Evolutionary conservation across 306 rosid genomes (phyloP), one percentile per base, ranked within the genome.

Genomic region (Cucurbita ficifolia): DNA sequence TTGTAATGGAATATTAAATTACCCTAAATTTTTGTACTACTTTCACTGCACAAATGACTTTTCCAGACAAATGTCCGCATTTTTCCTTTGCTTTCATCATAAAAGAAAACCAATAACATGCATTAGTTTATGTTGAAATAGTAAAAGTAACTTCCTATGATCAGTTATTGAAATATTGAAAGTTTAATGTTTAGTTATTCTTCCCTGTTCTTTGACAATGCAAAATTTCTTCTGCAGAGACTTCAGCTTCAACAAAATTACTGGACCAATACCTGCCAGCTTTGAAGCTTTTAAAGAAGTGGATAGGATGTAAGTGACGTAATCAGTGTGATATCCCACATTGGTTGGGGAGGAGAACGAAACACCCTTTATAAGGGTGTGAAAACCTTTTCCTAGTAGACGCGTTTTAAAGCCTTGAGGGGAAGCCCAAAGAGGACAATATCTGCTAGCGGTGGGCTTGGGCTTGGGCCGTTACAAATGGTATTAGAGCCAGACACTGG

Each of bases 181-280:
- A 16, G 18, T 51, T 51, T 53, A 8, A 53, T 53, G 4, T 53
- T 68, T 68, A 7, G 12, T 21, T 22, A 22, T 68, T 21, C 18
- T 19, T 65, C 12, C 22, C 21, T 68, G 17, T 68, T 68, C 40
- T 46, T 43, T 68, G 73, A 68, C 73, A 13, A 24, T 21, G 22
- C 39, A 12, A 19, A 11, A 68, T 68, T 22, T 68, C 6, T 68
- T 65, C 72, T 79, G 74, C 93, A 92, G 96, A 82, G 98, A 92
- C 77, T 88, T 92, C 72, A 87, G 98, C 83, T 88, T 83, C 70
- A 92, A 92, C 84, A 82, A 84, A 49, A 70, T 90, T 75, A 85
- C 74, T 12, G 98, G 92, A 43, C 71, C 4, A 68, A 84, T 92
- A 75, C 96, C 93, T 7, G 35, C 5, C 8, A 57, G 11, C 83